phyloP scores from a whole-genome alignment of 2,329 filamentous ascomycete genomes.

The Microsporum audouinii region DNA sequence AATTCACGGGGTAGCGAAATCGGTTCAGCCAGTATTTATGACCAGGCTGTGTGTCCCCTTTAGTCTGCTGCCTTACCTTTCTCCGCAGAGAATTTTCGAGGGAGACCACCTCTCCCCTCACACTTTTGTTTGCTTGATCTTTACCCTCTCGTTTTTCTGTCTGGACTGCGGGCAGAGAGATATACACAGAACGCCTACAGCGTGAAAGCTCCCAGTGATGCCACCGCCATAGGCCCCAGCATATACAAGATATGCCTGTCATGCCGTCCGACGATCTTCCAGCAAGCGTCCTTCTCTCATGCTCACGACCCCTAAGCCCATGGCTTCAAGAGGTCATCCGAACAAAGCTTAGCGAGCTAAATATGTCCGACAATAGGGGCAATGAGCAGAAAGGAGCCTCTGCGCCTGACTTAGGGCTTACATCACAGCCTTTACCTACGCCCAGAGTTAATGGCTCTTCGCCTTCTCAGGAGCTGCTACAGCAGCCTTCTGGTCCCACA shows the following conservation, averaged over 20 bases:
- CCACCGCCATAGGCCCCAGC: background rate
- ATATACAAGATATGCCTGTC: background rate
- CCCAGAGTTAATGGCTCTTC: background rate
- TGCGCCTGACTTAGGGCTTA: background rate
- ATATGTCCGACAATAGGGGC: background rate
- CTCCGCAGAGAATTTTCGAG: background rate
- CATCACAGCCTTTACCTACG: background rate
- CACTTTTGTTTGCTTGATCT: background rate
- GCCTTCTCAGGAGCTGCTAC: background rate
- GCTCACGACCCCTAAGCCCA: background rate
- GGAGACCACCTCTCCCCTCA: background rate
- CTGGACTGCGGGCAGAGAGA: background rate
- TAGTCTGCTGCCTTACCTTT: background rate
- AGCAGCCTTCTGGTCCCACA: background rate
- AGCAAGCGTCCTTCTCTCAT: background rate
- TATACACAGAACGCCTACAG: background rate
- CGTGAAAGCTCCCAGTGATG: background rate
- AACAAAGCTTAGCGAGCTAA: background rate
- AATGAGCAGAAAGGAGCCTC: background rate
- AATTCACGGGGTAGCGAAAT: background rate
- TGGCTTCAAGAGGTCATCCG: conserved; percentile 1
- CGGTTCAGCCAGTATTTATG: background rate
- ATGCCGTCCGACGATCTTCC: background rate
- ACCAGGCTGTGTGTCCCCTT: background rate
- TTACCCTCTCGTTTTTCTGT: background rate